These are phyloP conservation scores for Iberis pinnata DNA, from an alignment of 345 rosid genomes.

Conservation along the genomic window DNA sequence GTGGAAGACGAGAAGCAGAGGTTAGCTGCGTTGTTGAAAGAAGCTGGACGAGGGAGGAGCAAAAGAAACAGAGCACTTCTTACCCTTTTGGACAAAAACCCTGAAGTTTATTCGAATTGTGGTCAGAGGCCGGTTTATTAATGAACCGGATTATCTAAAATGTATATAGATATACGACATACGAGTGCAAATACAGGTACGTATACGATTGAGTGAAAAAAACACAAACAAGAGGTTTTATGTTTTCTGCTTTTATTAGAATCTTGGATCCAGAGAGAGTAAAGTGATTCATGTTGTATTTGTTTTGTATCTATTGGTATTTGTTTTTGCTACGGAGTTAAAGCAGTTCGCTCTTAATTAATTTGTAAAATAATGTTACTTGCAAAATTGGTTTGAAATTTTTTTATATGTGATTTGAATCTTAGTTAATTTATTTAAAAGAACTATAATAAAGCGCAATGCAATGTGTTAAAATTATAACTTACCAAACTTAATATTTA, in stretches of 20 bases:
- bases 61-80: constrained; percentile 64
- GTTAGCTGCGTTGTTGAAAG: constrained; percentile 67
- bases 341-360: too few species aligned
- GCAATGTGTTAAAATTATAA: too few species aligned
- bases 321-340: not conserved
- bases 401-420: too few species aligned
- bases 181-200: constrained; percentile 14
- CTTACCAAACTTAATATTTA: too few species aligned
- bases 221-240: constrained; percentile 9
- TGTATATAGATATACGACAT: constrained; percentile 26
- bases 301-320: constrained; percentile 16
- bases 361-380: too few species aligned
- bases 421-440: too few species aligned
- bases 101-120: constrained; percentile 30
- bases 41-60: constrained; percentile 72
- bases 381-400: too few species aligned
- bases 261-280: constrained; percentile 11
- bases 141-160: constrained; percentile 26
- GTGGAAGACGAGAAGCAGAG: constrained; percentile 76
- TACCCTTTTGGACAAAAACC: constrained; percentile 54
- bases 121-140: constrained; percentile 29
- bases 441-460: too few species aligned
- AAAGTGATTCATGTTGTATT: constrained; percentile 17
- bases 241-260: constrained; percentile 12
- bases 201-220: not conserved